A percentile compares a stretch with the other conserved stretches of the same genome.
Conservation (phyloP, 2,329 filamentous ascomycete genomes). For the Alternaria tenuissima region DNA sequence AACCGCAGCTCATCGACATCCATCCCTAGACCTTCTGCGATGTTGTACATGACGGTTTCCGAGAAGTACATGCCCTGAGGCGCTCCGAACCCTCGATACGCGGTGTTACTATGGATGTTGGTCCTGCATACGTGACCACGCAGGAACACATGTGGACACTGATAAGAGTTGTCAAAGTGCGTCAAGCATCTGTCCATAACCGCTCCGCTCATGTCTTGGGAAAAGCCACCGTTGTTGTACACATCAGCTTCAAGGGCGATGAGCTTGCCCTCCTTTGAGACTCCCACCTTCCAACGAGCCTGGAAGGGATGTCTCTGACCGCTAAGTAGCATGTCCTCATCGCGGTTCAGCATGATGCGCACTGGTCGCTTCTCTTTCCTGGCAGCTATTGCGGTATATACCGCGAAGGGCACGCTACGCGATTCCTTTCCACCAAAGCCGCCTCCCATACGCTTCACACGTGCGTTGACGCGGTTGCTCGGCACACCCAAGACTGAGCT, state of each 20-base stretch:
- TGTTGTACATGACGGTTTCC: constrained; percentile 86
- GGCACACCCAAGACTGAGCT: constrained; percentile 82
- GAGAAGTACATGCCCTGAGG: constrained; percentile 94
- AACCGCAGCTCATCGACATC: constrained; percentile 79
- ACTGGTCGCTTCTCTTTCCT: constrained; percentile 84
- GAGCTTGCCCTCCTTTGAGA: constrained; percentile 91
- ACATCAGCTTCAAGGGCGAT: constrained; percentile 87
- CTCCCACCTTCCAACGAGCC: constrained; percentile 86
- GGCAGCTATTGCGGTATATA: constrained; percentile 83
- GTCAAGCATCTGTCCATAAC: constrained; percentile 86
- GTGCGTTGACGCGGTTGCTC: constrained; percentile 86
- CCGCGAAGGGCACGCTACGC: constrained; percentile 81
- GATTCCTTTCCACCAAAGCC: constrained; percentile 96
- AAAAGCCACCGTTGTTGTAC: constrained; percentile 89
- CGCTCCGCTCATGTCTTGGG: constrained; percentile 72
- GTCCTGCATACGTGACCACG: constrained; percentile 88
- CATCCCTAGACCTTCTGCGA: constrained; percentile 86
- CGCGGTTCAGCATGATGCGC: constrained; percentile 91
- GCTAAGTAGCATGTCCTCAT: constrained; percentile 91
- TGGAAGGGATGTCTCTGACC: constrained; percentile 94
- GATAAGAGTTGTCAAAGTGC: constrained; percentile 88
- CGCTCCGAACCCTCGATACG: constrained; percentile 93
- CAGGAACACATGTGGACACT: constrained; percentile 84
- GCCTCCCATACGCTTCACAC: constrained; percentile 89
- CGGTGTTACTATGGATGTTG: constrained; percentile 95